These are phyloP conservation scores for Sporodiniella umbellata DNA, from an alignment of 371 early-diverging fungal species.

Conservation along the genomic window DNA sequence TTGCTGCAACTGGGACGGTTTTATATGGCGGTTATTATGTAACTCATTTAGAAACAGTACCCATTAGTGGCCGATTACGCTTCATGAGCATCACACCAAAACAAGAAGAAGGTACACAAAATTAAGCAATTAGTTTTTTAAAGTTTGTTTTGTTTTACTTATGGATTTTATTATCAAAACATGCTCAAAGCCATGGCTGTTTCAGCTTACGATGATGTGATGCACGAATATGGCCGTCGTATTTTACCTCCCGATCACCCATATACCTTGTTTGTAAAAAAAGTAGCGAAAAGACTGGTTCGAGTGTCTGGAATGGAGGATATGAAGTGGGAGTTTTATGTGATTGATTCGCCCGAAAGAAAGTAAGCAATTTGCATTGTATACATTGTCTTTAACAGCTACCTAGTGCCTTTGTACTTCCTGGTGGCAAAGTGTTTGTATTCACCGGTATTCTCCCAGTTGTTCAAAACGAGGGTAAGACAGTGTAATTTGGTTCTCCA, in stretches of 20 bases:
- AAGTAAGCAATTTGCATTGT: constrained; percentile 45
- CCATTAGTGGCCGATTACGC: constrained; percentile 57
- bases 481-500: neutral
- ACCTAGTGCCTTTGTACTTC: constrained; percentile 84
- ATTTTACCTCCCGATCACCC: constrained; percentile 65
- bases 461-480: constrained; percentile 62
- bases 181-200: constrained; percentile 47
- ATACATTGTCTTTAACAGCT: neutral
- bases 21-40: constrained; percentile 60
- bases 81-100: constrained; percentile 58
- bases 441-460: constrained; percentile 85
- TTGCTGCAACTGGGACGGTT: constrained; percentile 36
- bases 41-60: constrained; percentile 63
- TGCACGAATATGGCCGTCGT: constrained; percentile 54
- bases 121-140: neutral
- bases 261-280: constrained; percentile 53
- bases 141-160: neutral
- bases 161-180: neutral
- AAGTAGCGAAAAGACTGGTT: constrained; percentile 69
- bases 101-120: constrained; percentile 51
- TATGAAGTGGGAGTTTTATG: constrained; percentile 77
- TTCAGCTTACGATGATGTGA: constrained; percentile 67
- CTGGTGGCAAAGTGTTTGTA: constrained; percentile 92
- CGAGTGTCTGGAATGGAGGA: constrained; percentile 63
- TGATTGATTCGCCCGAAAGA: constrained; percentile 73